These are phyloP conservation scores for Porpolomopsis calyptriformis DNA, from an alignment of 768 basidiomycete species.

Conservation along the genomic window DNA sequence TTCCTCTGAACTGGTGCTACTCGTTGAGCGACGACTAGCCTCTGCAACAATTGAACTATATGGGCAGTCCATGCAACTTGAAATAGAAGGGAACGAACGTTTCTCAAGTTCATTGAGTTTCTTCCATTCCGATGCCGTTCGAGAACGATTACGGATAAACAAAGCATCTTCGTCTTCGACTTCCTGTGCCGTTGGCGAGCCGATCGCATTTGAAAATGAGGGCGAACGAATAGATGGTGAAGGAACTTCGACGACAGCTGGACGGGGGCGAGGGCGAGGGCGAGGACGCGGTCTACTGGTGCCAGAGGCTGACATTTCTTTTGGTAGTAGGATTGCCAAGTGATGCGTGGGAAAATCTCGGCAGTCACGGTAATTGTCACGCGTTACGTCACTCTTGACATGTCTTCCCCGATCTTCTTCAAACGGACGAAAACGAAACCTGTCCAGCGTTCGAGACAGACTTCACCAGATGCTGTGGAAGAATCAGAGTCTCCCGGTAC, in stretches of 20 bases:
- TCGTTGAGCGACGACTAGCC: slow-evolving; percentile 7
- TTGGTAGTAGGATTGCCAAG: background rate
- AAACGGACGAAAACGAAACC: slow-evolving; percentile 38
- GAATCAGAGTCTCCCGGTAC: slow-evolving; percentile 44
- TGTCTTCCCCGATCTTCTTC: slow-evolving; percentile 41
- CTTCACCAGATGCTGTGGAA: slow-evolving; percentile 21
- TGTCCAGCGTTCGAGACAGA: slow-evolving; percentile 27
- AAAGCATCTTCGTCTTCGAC: slow-evolving; percentile 49
- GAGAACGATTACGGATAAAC: slow-evolving; percentile 57
- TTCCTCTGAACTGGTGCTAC: slow-evolving; percentile 17
- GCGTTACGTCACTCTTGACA: slow-evolving; percentile 19
- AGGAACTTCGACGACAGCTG: background rate
- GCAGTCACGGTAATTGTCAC: slow-evolving; percentile 17
- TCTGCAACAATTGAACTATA: background rate
- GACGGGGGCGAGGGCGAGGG: background rate
- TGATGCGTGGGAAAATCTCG: slow-evolving; percentile 31
- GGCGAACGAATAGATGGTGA: slow-evolving; percentile 5
- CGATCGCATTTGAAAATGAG: slow-evolving; percentile 12
- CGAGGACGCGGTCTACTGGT: background rate
- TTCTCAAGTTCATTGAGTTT: slow-evolving; percentile 45
- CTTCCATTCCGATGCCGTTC: slow-evolving; percentile 48
- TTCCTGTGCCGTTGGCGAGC: slow-evolving; percentile 15
- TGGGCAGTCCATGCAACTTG: background rate
- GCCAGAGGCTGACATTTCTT: background rate
- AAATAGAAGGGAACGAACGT: slow-evolving; percentile 29